A percentile compares a stretch with the other conserved stretches of the same genome.
These are phyloP conservation scores for Lentinula lateritia DNA, from an alignment of 768 basidiomycete species.

Conservation along the genomic window DNA sequence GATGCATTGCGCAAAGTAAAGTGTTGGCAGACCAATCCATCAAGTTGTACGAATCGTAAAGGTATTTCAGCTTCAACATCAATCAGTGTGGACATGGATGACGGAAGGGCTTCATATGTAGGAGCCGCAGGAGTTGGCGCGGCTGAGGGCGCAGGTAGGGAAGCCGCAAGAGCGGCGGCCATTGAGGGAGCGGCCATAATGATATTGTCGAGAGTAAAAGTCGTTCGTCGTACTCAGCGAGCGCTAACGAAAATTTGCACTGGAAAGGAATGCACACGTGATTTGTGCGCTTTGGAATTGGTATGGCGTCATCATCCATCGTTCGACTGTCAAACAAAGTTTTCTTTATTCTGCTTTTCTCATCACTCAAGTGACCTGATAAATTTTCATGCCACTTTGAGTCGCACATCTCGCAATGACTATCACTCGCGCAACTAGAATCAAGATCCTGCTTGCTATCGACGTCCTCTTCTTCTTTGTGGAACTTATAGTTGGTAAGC, in stretches of 20 bases:
- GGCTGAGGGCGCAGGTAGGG: slow-evolving; percentile 61
- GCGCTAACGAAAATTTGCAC: not conserved
- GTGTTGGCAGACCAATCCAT: slow-evolving; percentile 65
- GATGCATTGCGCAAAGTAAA: not conserved
- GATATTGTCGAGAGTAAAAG: slow-evolving; percentile 28
- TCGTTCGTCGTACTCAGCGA: not conserved
- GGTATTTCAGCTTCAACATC: slow-evolving; percentile 91
- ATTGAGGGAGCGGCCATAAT: slow-evolving; percentile 74
- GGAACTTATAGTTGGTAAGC: slow-evolving; percentile 70
- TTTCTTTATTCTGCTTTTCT: not conserved
- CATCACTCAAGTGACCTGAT: not conserved
- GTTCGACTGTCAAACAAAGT: not conserved
- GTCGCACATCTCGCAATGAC: slow-evolving; percentile 18
- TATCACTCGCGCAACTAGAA: slow-evolving; percentile 66
- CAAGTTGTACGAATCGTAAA: slow-evolving; percentile 73
- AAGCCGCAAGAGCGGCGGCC: slow-evolving; percentile 89
- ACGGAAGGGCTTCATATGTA: slow-evolving; percentile 81
- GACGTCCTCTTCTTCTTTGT: slow-evolving; percentile 85
- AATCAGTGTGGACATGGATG: slow-evolving; percentile 88
- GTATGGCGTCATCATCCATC: not conserved
- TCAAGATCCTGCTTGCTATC: slow-evolving; percentile 73
- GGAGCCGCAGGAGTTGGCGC: slow-evolving; percentile 59
- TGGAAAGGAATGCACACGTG: not conserved
- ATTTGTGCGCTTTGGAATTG: too few species aligned
- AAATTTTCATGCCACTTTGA: not conserved